Percentiles rank a stretch among this genome's conserved stretches.
Evolutionary conservation across 2,329 filamentous ascomycete species (phyloP).

Genomic region (Chaetomium globosum): DNA sequence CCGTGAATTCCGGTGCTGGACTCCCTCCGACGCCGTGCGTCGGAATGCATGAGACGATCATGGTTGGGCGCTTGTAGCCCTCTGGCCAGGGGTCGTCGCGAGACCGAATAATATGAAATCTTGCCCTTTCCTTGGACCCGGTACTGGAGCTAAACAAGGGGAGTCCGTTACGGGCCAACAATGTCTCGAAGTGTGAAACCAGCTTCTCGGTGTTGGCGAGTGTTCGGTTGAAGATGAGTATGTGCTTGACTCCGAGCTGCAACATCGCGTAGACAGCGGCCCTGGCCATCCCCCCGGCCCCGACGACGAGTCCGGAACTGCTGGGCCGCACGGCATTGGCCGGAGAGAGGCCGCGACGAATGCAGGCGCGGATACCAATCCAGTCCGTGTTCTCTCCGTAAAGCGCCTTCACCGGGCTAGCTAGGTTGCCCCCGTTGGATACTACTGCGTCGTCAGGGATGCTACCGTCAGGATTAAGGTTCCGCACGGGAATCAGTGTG

Average conservation of each 20-base stretch:
- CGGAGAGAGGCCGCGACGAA: constrained; percentile 71
- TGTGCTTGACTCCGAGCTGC: constrained; percentile 73
- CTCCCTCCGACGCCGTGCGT: constrained; percentile 66
- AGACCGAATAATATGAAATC: constrained; percentile 61
- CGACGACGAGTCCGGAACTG: constrained; percentile 62
- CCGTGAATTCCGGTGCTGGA: constrained; percentile 68
- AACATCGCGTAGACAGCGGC: constrained; percentile 78
- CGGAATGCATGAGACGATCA: constrained; percentile 76
- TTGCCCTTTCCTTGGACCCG: constrained; percentile 47
- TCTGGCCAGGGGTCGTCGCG: constrained; percentile 66
- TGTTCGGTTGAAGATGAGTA: constrained; percentile 75
- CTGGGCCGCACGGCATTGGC: constrained; percentile 64
- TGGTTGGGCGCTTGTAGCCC: constrained; percentile 65
- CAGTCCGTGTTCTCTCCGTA: constrained; percentile 83
- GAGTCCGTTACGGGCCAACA: constrained; percentile 50
- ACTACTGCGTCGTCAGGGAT: constrained; percentile 59
- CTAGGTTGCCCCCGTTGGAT: constrained; percentile 60
- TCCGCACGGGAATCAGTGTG: constrained; percentile 71
- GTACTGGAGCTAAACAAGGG: constrained; percentile 49
- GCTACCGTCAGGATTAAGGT: constrained; percentile 55
- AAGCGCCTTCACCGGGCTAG: constrained; percentile 67
- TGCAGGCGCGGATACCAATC: constrained; percentile 75
- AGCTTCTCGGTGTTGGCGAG: constrained; percentile 66
- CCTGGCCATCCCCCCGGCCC: constrained; percentile 74
- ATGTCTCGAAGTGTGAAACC: constrained; percentile 68